A percentile compares a stretch with the other conserved stretches of the same genome.
Conservation (phyloP, 1,284 basidiomycete genomes). For the Pholiota adiposa region DNA sequence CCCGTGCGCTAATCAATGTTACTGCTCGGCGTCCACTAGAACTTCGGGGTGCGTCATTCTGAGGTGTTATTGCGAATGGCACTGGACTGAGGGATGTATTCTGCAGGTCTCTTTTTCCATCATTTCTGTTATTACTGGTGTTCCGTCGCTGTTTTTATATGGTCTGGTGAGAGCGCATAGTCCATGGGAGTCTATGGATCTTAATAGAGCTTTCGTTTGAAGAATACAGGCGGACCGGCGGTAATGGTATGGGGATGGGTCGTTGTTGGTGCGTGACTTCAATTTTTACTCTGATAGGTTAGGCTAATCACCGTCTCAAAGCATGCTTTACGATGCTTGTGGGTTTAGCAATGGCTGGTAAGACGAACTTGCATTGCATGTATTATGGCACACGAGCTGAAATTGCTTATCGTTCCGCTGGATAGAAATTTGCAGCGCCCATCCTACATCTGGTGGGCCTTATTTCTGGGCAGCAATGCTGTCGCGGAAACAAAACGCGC, state of each 20-base stretch:
- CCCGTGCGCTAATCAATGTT: constrained; percentile 3
- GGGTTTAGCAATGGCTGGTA: constrained; percentile 72
- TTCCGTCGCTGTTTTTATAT: constrained; percentile 68
- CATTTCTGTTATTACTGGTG: constrained; percentile 73
- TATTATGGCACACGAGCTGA: neutral
- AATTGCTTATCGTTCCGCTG: neutral
- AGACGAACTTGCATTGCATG: constrained; percentile 16
- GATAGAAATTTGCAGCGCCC: constrained; percentile 70
- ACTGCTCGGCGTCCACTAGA: constrained; percentile 40
- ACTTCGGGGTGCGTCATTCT: constrained; percentile 57
- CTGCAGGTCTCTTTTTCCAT: constrained; percentile 69
- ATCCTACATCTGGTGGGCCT: constrained; percentile 76
- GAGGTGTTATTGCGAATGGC: constrained; percentile 12
- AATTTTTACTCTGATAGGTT: neutral
- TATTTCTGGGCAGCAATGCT: constrained; percentile 81
- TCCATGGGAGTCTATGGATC: neutral
- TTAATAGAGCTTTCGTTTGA: constrained; percentile 10
- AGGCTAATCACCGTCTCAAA: constrained; percentile 25
- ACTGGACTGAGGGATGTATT: constrained; percentile 9
- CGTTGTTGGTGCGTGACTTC: constrained; percentile 51
- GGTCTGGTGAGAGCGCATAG: constrained; percentile 54
- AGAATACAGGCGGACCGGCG: constrained; percentile 74
- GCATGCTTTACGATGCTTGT: constrained; percentile 69
- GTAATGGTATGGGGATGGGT: constrained; percentile 81
- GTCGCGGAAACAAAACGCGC: constrained; percentile 54